Percentiles rank a stretch among this genome's conserved stretches.
Evolutionary conservation across 2,329 filamentous ascomycete genomes (phyloP).

Genomic region (Talaromyces sp.): DNA sequence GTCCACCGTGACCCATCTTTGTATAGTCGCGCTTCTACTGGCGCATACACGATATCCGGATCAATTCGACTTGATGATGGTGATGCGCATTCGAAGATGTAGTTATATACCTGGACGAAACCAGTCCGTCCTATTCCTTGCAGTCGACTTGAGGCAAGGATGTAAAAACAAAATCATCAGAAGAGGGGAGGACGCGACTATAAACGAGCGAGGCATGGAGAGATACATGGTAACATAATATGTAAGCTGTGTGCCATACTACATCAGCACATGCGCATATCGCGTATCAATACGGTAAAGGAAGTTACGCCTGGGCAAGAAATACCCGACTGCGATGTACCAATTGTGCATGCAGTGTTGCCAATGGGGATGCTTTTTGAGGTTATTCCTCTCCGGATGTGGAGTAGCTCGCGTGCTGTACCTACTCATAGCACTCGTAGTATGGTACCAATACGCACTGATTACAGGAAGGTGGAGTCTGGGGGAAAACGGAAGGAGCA

Average conservation of each 20-base stretch:
- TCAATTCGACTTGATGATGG: not conserved
- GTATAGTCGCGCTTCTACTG: slow-evolving; percentile 1
- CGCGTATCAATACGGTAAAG: slow-evolving; percentile 1
- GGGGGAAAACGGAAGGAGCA: slow-evolving; percentile 9
- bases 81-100: not conserved
- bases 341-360: not conserved
- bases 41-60: slow-evolving; percentile 8
- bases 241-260: not conserved
- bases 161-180: not conserved
- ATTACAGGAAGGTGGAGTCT: slow-evolving; percentile 2
- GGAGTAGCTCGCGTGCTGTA: slow-evolving; percentile 16
- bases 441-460: not conserved
- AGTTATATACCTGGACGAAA: not conserved
- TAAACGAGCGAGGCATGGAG: not conserved
- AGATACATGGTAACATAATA: not conserved
- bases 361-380: not conserved
- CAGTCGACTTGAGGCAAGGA: no score
- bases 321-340: not conserved
- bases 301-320: not conserved
- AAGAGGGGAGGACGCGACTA: not conserved
- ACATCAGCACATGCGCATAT: not conserved
- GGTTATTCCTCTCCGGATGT: slow-evolving; percentile 11
- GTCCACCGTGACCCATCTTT: slow-evolving; percentile 32
- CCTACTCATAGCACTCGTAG: no score
- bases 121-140: not conserved